Base-by-base conservation (phyloP, 2,329 filamentous ascomycete genomes). In the Neonectria faginata region DNA sequence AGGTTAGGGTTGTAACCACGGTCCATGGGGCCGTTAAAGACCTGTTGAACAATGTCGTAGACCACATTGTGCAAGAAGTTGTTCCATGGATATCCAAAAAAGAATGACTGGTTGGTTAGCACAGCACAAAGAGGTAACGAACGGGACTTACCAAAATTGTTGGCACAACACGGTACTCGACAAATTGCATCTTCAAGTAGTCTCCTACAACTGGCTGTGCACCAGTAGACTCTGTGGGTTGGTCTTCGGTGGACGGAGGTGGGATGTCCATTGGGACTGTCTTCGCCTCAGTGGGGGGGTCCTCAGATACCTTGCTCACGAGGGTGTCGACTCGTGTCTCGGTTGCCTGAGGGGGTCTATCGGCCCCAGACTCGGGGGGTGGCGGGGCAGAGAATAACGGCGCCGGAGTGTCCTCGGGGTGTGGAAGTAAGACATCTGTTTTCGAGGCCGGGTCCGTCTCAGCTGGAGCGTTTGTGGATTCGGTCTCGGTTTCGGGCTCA, bases 1-100 rank as follows among this genome's bases (percentile, higher is more conserved):
- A 99, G 83, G 52, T 89, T 91, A 11, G 93, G 90, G 79, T 99
- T 99, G 81, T 91, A 97, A 29, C 96, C 94, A 65, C 94, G 91
- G 72, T 98, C 95, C 92, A 99, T 97, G 0, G 94, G 94, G 9
- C 96, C 96, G 76, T 99, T 99, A 79, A 99, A 98, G 1, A 99
- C 96, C 82, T 99, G 96, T 79, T 99, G 96, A 47, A 99, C 93
- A 75, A 99, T 94, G 78, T 99, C 96, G 77, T 99, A 99, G 52
- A 99, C 96, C 47, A 99, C 96, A 75, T 99, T 99, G 81, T 99
- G 96, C 48, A 99, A 86, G 76, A 99, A 99, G 79, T 99, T 99
- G 80, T 99, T 99, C 96, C 96, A 99, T 1, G 96, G 95, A 75
- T 98, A 99, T 64, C 91, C 89, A 83, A 99, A 99, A 82, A 99